Evolutionary conservation across 805 yeast genomes (phyloP), one percentile per base, ranked within the genome.

Genomic region (Wickerhamiella spandovensis): DNA sequence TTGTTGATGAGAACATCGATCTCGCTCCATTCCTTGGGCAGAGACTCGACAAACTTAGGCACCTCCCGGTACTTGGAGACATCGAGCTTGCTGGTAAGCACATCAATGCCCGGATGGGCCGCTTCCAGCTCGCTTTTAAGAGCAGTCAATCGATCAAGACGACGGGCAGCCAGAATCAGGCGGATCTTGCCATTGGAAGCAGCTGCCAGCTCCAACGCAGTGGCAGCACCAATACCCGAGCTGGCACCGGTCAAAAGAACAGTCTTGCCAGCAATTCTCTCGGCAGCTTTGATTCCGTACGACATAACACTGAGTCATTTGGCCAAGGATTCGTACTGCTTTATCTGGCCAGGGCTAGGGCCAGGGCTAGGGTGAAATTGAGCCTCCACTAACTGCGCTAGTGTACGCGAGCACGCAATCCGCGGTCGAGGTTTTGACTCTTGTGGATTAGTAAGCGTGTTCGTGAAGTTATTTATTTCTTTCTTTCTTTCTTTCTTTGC

Each of bases 241-340:
- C 95, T 85, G 7, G 97, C 97, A 54, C 97, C 97, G n/a, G 97
- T 86, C 60, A 90, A 82, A 42, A 90, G 75, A 30, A 86, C 74
- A 18, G 81, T 78, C 64, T 90, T 89, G 46, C 83, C 83, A 21
- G 83, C 79, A 32, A 90, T 72, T 64, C 96, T 77, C 64, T 81
- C 81, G 43, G 89, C 85, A 48, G 95, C 92, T 62, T 72, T 76
- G 48, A 73, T 56, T 55, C 89, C 90, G 7, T 87, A 81, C 53
- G 68, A 62, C 68, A 64, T 64, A 28, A 6, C 15, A 28, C 32
- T 28, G 32, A 28, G 15, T 28, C 32, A 17, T 17, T 18, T 4
- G 17, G 32, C 32, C 5, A n/a, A n/a, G n/a, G n/a, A 28, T 8
- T 28, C 7, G 15, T 9, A 15, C 32, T 24, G 8, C 32, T 28